These are phyloP conservation scores for Pseudogymnoascus sp. DNA, from an alignment of 2,329 filamentous ascomycete species.

Conservation along the genomic window DNA sequence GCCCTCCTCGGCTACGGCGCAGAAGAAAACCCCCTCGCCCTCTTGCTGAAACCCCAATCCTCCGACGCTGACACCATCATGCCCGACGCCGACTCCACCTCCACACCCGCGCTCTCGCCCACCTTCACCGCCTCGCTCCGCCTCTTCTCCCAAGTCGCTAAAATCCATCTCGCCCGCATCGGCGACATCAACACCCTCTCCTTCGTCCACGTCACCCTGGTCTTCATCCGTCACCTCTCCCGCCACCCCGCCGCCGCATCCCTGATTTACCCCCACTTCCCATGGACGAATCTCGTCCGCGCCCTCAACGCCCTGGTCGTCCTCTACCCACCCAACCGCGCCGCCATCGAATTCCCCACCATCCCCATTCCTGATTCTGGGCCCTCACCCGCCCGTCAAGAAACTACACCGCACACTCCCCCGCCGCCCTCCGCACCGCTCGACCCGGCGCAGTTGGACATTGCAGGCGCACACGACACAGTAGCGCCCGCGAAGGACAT, in stretches of 20 bases:
- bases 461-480: not conserved
- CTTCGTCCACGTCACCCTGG: conserved; percentile 23
- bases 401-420: not conserved
- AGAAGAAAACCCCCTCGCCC: conserved; percentile 16
- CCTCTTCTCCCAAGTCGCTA: conserved; percentile 17
- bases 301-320: conserved; percentile 21
- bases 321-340: conserved; percentile 8
- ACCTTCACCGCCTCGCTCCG: not conserved
- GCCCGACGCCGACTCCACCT: not conserved
- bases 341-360: conserved; percentile 14
- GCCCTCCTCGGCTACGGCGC: conserved; percentile 25
- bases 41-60: not conserved
- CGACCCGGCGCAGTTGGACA: not conserved
- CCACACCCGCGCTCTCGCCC: not conserved
- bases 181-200: conserved; percentile 24
- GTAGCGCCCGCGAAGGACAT: conserved; percentile 15
- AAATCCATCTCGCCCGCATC: conserved; percentile 20
- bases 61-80: not conserved
- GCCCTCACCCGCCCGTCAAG: not conserved
- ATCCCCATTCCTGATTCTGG: conserved; percentile 18
- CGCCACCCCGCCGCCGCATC: conserved; percentile 16
- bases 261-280: conserved; percentile 18
- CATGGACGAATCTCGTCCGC: conserved; percentile 18
- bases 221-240: conserved; percentile 21
- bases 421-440: not conserved